These are phyloP conservation scores for Macrolepiota fuliginosa DNA, from an alignment of 768 basidiomycete genomes.

Conservation along the genomic window DNA sequence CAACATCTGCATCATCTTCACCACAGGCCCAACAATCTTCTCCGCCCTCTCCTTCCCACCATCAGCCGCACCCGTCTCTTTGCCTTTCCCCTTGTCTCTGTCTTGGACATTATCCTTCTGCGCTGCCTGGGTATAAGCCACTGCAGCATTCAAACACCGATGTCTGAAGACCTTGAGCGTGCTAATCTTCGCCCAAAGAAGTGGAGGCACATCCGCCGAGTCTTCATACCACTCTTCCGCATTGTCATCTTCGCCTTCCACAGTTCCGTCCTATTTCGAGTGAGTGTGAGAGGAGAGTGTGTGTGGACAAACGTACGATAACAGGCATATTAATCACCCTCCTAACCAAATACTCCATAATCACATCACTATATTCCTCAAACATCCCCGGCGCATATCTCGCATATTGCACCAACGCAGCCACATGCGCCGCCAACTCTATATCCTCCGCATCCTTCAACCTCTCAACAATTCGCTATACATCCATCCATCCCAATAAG, in stretches of 20 bases:
- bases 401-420: conserved; percentile 75
- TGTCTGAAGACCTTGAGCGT: conserved; percentile 81
- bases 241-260: conserved; percentile 37
- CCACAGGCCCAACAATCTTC: conserved; percentile 69
- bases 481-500: not conserved
- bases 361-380: conserved; percentile 71
- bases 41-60: conserved; percentile 34
- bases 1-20: conserved; percentile 74
- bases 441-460: conserved; percentile 47
- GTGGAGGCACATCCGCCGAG: conserved; percentile 45
- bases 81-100: not conserved
- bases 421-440: conserved; percentile 59
- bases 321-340: conserved; percentile 62
- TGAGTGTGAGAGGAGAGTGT: not conserved
- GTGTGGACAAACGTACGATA: conserved; percentile 34
- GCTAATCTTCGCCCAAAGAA: conserved; percentile 68
- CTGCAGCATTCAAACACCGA: conserved; percentile 49
- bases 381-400: conserved; percentile 68
- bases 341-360: conserved; percentile 72
- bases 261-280: conserved; percentile 49
- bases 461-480: conserved; percentile 55
- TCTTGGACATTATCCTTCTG: not conserved
- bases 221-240: conserved; percentile 76
- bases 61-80: not conserved
- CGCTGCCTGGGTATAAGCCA: not conserved